phyloP scores from a whole-genome alignment of 352 stramenopile genomes.

The Globisporangium cystogenes region DNA sequence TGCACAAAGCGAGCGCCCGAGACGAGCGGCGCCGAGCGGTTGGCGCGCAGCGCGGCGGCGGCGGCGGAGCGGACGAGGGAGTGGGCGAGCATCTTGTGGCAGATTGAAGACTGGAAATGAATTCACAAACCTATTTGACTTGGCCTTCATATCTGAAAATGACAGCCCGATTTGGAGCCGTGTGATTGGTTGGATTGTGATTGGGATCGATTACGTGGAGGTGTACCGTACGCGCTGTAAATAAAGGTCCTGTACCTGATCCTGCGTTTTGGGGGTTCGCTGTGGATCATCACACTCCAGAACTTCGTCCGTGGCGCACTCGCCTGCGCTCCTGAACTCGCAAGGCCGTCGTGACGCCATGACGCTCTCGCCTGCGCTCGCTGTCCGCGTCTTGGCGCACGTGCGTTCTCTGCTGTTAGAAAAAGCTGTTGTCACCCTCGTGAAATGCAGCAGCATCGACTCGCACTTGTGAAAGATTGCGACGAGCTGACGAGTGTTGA shows the following conservation, averaged over 20 bases:
- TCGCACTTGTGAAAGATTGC: neutral
- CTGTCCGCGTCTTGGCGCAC: slow-evolving; percentile 7
- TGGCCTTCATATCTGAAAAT: neutral
- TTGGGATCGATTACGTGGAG: too few species aligned
- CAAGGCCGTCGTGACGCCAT: neutral
- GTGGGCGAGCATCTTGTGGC: neutral
- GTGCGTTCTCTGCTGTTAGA: slow-evolving; percentile 8
- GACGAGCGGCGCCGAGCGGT: slow-evolving; percentile 7
- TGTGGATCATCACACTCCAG: too few species aligned
- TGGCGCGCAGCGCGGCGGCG: slow-evolving; percentile 7
- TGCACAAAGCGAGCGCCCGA: slow-evolving; percentile 34
- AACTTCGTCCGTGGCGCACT: too few species aligned
- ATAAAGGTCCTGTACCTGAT: too few species aligned
- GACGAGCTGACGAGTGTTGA: neutral
- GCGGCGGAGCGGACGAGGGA: slow-evolving; percentile 1
- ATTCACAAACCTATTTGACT: neutral
- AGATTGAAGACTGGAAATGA: neutral
- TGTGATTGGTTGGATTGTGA: too few species aligned
- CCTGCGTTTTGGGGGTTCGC: too few species aligned
- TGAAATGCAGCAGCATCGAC: neutral
- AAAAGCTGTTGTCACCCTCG: neutral
- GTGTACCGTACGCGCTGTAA: too few species aligned
- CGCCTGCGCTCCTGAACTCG: too few species aligned
- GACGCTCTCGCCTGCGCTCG: neutral
- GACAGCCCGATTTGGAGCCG: too few species aligned